These are phyloP conservation scores for Senna tora DNA, from an alignment of 306 rosid species.

Conservation along the genomic window DNA sequence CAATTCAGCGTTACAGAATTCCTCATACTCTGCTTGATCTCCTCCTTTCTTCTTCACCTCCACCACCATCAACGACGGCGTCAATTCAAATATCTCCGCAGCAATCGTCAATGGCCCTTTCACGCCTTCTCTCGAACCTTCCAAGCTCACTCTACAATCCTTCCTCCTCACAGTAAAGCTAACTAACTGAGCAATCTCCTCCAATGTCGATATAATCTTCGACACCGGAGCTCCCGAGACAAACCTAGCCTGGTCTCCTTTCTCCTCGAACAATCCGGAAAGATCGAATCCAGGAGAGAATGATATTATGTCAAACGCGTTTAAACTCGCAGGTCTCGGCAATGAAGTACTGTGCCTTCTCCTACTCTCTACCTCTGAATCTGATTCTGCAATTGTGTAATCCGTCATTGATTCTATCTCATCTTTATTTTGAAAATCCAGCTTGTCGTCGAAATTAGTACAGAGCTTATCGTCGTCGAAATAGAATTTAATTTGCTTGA, in stretches of 20 bases:
- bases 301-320: constrained; percentile 66
- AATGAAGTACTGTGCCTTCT: constrained; percentile 17
- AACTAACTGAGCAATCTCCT: constrained; percentile 59
- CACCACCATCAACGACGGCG: constrained; percentile 63
- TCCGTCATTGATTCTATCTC: background rate
- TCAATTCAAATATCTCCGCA: constrained; percentile 59
- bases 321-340: constrained; percentile 63
- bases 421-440: constrained; percentile 10
- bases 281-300: constrained; percentile 68
- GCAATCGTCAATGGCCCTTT: constrained; percentile 59
- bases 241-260: constrained; percentile 59
- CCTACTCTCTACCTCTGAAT: constrained; percentile 38
- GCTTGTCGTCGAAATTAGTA: constrained; percentile 33
- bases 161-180: constrained; percentile 66
- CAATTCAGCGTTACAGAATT: constrained; percentile 54
- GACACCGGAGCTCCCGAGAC: constrained; percentile 52
- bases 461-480: constrained; percentile 56
- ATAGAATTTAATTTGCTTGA: constrained; percentile 53
- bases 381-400: constrained; percentile 32
- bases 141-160: constrained; percentile 63
- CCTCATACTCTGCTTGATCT: constrained; percentile 52
- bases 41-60: constrained; percentile 73
- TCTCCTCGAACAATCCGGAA: constrained; percentile 64
- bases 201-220: constrained; percentile 59
- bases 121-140: constrained; percentile 61